phyloP scores from a whole-genome alignment of 2,329 filamentous ascomycete genomes.

The Hypomyces rosellus region DNA sequence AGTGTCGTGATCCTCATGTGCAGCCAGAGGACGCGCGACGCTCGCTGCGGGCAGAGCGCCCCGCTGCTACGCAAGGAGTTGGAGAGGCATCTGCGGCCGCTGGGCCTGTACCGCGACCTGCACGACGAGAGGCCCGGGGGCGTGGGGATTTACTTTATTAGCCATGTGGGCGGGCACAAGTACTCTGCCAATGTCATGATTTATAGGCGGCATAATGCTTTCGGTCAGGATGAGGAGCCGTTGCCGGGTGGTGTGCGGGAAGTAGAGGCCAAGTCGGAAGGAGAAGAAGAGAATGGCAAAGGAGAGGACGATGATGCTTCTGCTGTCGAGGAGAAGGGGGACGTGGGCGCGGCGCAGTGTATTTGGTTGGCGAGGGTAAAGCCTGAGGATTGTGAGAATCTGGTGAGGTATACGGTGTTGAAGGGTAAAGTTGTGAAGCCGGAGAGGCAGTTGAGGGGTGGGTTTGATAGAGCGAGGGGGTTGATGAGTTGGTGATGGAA shows the following conservation, averaged over 20 bases:
- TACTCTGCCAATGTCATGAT: conserved; percentile 93
- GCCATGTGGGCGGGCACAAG: conserved; percentile 93
- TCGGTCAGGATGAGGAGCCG: conserved; percentile 43
- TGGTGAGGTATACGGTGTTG: conserved; percentile 81
- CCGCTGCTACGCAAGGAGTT: conserved; percentile 84
- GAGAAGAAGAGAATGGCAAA: background rate
- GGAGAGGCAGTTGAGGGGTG: conserved; percentile 74
- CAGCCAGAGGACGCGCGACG: conserved; percentile 90
- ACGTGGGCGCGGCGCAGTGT: conserved; percentile 69
- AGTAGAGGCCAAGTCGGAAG: conserved; percentile 20
- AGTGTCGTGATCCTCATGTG: conserved; percentile 85
- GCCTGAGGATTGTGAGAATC: conserved; percentile 88
- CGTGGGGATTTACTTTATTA: conserved; percentile 94
- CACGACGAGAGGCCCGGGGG: conserved; percentile 86
- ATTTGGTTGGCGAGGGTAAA: conserved; percentile 84
- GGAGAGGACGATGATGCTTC: background rate
- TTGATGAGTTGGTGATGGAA: conserved; percentile 74
- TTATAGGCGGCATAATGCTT: conserved; percentile 62
- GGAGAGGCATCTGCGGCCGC: conserved; percentile 76
- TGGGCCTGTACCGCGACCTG: conserved; percentile 79
- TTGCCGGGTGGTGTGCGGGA: conserved; percentile 17
- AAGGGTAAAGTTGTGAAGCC: conserved; percentile 95
- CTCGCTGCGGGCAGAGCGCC: conserved; percentile 88
- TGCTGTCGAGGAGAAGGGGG: conserved; percentile 20
- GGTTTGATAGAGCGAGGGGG: conserved; percentile 78